These are phyloP conservation scores for Penicillium olsonii DNA, from an alignment of 2,329 filamentous ascomycete genomes.

Conservation along the genomic window DNA sequence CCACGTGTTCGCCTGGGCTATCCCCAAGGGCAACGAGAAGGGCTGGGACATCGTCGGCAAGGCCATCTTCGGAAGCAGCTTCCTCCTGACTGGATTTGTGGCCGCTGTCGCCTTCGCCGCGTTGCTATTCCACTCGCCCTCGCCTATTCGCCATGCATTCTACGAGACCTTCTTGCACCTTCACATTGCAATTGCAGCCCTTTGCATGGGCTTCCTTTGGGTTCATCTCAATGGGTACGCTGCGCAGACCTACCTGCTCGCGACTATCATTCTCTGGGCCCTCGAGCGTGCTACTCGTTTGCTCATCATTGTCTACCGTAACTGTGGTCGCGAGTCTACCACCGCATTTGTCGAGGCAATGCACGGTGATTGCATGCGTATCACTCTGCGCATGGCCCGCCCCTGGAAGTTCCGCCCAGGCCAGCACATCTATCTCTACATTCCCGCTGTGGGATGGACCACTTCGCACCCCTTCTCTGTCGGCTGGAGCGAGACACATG, in stretches of 20 bases:
- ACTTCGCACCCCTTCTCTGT: slow-evolving; percentile 79
- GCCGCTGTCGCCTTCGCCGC: slow-evolving; percentile 60
- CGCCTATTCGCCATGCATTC: slow-evolving; percentile 78
- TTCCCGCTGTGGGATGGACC: slow-evolving; percentile 66
- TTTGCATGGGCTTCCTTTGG: slow-evolving; percentile 72
- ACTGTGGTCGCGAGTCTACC: slow-evolving; percentile 61
- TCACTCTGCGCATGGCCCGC: slow-evolving; percentile 69
- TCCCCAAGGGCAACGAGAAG: slow-evolving; percentile 60
- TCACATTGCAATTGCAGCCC: slow-evolving; percentile 74
- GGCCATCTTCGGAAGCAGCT: slow-evolving; percentile 33
- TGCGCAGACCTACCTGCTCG: slow-evolving; percentile 73
- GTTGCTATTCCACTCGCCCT: slow-evolving; percentile 70
- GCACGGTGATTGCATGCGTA: slow-evolving; percentile 68
- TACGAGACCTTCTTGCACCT: slow-evolving; percentile 91
- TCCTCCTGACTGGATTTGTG: slow-evolving; percentile 47
- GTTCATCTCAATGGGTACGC: slow-evolving; percentile 72
- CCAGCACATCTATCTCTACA: slow-evolving; percentile 73
- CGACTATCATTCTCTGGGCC: slow-evolving; percentile 75
- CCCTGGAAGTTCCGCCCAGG: slow-evolving; percentile 68
- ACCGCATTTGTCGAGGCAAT: slow-evolving; percentile 67
- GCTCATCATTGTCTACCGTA: slow-evolving; percentile 64
- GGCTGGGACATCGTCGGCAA: slow-evolving; percentile 40
- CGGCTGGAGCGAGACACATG: slow-evolving; percentile 67
- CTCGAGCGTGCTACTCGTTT: slow-evolving; percentile 68
- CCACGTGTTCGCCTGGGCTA: slow-evolving; percentile 72